Evolutionary conservation across 1,139 yeast genomes (phyloP), one percentile per base, ranked within the genome.

Genomic region (Geotrichum aggregatum): DNA sequence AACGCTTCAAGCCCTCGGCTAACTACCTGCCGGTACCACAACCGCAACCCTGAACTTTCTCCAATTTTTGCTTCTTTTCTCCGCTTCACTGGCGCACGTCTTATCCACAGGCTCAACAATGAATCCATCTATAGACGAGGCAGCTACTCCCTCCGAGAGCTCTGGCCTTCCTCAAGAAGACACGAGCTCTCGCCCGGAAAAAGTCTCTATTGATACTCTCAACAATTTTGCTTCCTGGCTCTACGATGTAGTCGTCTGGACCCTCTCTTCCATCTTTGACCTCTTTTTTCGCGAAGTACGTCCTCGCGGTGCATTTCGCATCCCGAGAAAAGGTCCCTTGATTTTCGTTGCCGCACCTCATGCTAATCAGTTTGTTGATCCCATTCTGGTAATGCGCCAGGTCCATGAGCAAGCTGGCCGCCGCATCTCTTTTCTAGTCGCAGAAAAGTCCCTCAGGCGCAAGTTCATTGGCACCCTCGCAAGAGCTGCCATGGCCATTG

Each of bases 281-380:
- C 71, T 79, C 56, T 92, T 92, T 72, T 92, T 92, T 70, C 73
- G 98, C 58, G 96, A 91, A 65, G 86, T 91, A 59, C 76, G 91
- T 56, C 84, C 96, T 3, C 76, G 98, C 57, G 97, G 97, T 2
- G 94, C 96, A 0, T 91, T 83, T 71, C 76, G 89, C 52, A 79
- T 92, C 52, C 98, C 98, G 2, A 75, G 79, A 40, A 67, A 76
- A 10, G 97, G 96, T 0, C 95, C 98, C 0, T 82, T 89, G 19
- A 89, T 92, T 53, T 87, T 92, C 64, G 98, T 92, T 42, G 98
- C 94, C 1, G 98, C 97, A 8, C 98, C 98, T 8, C 98, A 91
- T 71, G 96, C 96, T 34, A 92, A 91, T 69, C 98, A 91, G 68
- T 92, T 92, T 63, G 94, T 91, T 35, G 98, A 92, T 65, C 96